phyloP scores from a whole-genome alignment of 306 rosid species.

The Pterocarpus santalinus region DNA sequence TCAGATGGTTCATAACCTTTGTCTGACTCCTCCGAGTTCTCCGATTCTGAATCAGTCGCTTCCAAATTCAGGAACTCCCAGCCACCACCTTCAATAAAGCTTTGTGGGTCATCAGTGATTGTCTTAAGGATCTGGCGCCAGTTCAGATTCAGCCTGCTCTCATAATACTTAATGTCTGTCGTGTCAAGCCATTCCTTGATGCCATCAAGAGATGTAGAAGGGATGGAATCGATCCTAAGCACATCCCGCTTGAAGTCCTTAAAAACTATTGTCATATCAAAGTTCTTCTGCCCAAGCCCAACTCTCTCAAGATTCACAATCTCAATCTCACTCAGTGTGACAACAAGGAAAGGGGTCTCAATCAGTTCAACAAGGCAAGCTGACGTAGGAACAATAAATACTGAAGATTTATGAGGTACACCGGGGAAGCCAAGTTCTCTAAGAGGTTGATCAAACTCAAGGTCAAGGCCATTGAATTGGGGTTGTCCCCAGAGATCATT shows the following conservation, averaged over 20 bases:
- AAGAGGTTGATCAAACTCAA: slow-evolving; percentile 98
- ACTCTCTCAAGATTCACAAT: slow-evolving; percentile 85
- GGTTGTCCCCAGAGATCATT: slow-evolving; percentile 97
- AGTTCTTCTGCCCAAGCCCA: slow-evolving; percentile 93
- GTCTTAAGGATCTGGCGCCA: slow-evolving; percentile 98
- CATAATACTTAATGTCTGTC: slow-evolving; percentile 92
- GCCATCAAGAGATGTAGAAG: slow-evolving; percentile 93
- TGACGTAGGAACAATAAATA: slow-evolving; percentile 89
- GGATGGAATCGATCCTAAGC: slow-evolving; percentile 91
- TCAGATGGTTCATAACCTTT: slow-evolving; percentile 93
- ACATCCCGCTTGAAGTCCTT: slow-evolving; percentile 94
- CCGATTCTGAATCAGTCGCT: slow-evolving; percentile 93
- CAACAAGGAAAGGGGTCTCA: slow-evolving; percentile 88
- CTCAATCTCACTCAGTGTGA: slow-evolving; percentile 80
- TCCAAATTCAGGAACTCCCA: slow-evolving; percentile 98
- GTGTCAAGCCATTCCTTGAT: slow-evolving; percentile 97
- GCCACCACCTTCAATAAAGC: slow-evolving; percentile 93
- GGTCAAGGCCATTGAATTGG: slow-evolving; percentile 80
- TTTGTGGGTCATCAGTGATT: slow-evolving; percentile 92
- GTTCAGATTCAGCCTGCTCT: slow-evolving; percentile 92
- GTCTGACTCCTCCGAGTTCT: slow-evolving; percentile 82
- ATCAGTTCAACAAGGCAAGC: slow-evolving; percentile 90
- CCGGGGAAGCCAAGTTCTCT: slow-evolving; percentile 99
- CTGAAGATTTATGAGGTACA: slow-evolving; percentile 90
- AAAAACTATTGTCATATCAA: slow-evolving; percentile 77